These are phyloP conservation scores for Hymenoscyphus infarciens DNA, from an alignment of 2,329 filamentous ascomycete genomes.

Conservation along the genomic window DNA sequence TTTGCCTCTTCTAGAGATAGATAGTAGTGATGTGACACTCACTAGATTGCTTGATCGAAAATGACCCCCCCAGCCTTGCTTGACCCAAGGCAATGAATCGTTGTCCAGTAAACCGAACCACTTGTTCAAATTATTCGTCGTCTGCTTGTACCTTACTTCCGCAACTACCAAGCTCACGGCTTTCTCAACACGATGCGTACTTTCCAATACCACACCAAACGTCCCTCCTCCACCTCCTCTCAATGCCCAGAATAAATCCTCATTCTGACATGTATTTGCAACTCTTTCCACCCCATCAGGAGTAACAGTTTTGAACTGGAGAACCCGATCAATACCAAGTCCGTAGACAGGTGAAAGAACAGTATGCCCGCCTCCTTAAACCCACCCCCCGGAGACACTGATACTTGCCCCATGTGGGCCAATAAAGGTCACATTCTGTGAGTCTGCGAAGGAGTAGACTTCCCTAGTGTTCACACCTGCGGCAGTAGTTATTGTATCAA, in stretches of 20 bases:
- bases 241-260: constrained; percentile 49
- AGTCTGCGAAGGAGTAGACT: constrained; percentile 29
- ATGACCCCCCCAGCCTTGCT: constrained; percentile 25
- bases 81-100: constrained; percentile 20
- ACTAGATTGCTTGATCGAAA: constrained; percentile 15
- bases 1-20: constrained; percentile 15
- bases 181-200: constrained; percentile 18
- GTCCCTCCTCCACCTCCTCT: constrained; percentile 45
- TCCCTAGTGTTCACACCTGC: constrained; percentile 28
- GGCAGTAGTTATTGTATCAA: constrained; percentile 26
- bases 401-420: constrained; percentile 39
- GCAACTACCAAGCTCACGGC: constrained; percentile 15
- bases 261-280: constrained; percentile 40
- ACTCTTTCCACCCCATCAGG: constrained; percentile 44
- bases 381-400: constrained; percentile 47
- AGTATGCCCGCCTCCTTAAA: constrained; percentile 51
- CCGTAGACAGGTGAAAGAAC: constrained; percentile 49
- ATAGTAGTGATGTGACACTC: constrained; percentile 19
- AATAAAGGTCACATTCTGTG: constrained; percentile 30
- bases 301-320: constrained; percentile 47
- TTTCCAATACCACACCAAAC: constrained; percentile 41
- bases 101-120: constrained; percentile 19
- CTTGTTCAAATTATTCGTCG: constrained; percentile 6
- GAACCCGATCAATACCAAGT: constrained; percentile 48
- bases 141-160: constrained; percentile 16